Evolutionary conservation across 345 rosid genomes (phyloP), one percentile per base, ranked within the genome.

Genomic region (Capsella bursapastoris): DNA sequence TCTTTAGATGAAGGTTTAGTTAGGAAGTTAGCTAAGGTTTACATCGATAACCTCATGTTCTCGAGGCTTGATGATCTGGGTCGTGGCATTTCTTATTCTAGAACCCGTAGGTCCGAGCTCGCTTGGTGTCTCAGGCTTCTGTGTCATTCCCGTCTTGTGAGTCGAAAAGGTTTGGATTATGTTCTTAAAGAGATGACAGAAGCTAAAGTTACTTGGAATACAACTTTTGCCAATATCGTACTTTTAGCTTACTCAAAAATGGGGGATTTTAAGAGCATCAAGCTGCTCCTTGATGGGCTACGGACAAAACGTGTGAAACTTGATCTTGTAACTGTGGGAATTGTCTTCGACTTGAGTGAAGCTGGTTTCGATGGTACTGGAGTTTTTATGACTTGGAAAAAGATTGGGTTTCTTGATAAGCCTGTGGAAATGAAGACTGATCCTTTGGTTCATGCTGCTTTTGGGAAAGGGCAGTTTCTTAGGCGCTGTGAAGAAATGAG

Each of bases 51-150:
- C 78, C 69, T 64, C 38, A 91, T 91, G 97, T 87, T 83, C 61
- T 91, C 97, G 2, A 86, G 91, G 48, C 78, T 90, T 38, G 86
- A 84, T 56, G 83, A 81, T 51, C 56, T 88, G 78, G 93, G 84
- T 18, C 45, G 68, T 51, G 78, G 83, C 73, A 82, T 83, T 80
- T 62, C 67, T 31, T 65, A 72, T 49, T 78, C 83, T 13, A 81
- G 71, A 75, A 70, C 72, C 3, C 84, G 88, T 66, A 79, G 78
- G 75, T 78, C 67, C 0, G 78, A 85, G 43, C 81, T 85, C 13
- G 81, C 80, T 41, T 91, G 93, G 97, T 87, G 85, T 77, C 72
- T 89, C 4, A 83, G 85, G 40, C 86, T 90, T 41, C 85, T 90
- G 38, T 84, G 87, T 25, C 83, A 85, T 68, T 89, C 91, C 6